Conservation (phyloP, 352 stramenopile genomes). For the Globisporangium ultimum region DNA sequence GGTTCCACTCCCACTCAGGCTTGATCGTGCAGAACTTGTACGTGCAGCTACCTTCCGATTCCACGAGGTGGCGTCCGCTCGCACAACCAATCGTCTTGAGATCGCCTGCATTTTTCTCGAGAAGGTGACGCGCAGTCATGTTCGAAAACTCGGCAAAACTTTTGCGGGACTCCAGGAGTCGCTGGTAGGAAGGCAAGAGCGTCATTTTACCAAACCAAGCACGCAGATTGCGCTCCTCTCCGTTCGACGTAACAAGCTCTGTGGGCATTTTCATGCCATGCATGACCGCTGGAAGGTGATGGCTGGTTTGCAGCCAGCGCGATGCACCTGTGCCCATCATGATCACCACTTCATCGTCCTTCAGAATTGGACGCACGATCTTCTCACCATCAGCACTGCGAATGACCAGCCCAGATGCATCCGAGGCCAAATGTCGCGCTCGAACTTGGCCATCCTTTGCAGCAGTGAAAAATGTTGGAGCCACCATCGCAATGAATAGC, state of each 20-base stretch:
- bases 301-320: conserved; percentile 42
- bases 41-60: conserved; percentile 36
- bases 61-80: conserved; percentile 30
- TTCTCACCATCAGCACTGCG: too few relatives aligned
- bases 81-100: conserved; percentile 42
- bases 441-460: too few relatives aligned
- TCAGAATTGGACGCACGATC: conserved; percentile 19
- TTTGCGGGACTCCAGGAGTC: conserved; percentile 27
- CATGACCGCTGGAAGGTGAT: conserved; percentile 44
- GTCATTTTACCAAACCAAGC: conserved; percentile 68
- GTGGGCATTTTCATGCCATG: conserved; percentile 61
- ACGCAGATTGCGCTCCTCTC: conserved; percentile 27
- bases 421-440: too few relatives aligned
- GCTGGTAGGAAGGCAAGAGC: conserved; percentile 42
- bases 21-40: conserved; percentile 29
- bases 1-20: conserved; percentile 18
- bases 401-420: too few relatives aligned
- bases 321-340: conserved; percentile 48
- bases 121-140: conserved; percentile 32
- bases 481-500: too few relatives aligned
- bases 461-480: too few relatives aligned
- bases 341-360: conserved; percentile 50
- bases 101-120: conserved; percentile 16
- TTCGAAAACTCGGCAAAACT: conserved; percentile 38
- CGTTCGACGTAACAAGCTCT: conserved; percentile 7